Evolutionary conservation across 768 basidiomycete species (phyloP), one percentile per base, ranked within the genome.

Genomic region (Polyporus arcularius): DNA sequence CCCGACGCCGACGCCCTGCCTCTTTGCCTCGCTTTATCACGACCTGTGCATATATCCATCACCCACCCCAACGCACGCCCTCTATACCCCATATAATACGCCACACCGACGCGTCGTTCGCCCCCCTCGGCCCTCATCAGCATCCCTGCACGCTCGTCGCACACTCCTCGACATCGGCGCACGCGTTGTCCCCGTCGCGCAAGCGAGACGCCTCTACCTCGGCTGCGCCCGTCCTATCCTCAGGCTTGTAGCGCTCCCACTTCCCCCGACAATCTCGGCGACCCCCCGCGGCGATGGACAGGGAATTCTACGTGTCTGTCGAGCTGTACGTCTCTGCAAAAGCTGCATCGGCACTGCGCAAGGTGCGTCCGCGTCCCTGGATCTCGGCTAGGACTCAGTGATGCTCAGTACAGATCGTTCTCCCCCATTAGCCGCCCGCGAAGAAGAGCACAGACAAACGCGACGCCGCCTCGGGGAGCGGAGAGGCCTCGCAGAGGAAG

Each of bases 301-400:
- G 68, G 61, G 88, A 90, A 70, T 88, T 85, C 68, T 78, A 85
- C 59, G 80, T 86, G 56, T 80, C 82, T 52, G 83, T 80, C 9
- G 85, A 90, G 65, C 74, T 91, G 28, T 88, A 85, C 64, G 75
- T 90, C 18, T 84, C 86, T 14, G 76, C 78, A 38, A 73, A 79
- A 40, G 80, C 83, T 4, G 78, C 78, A 42, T 70, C 78, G 39
- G 75, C 78, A 28, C 70, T 86, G 43, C 83, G 84, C 57, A 90
- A 87, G 81, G 89, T 86, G 58, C 49, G 73, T 62, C n/a, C 57
- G 38, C 58, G 16, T 11, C 21, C 47, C 56, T 9, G 53, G 38
- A 61, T 57, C 57, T 61, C 65, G 61, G 57, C 57, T 56, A 51
- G 49, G 47, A 38, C n/a, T 5, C 28, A 16, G 31, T 45, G 45